Evolutionary conservation across 148 eudicot species (phyloP).

Genomic region (Arbutus unedo): DNA sequence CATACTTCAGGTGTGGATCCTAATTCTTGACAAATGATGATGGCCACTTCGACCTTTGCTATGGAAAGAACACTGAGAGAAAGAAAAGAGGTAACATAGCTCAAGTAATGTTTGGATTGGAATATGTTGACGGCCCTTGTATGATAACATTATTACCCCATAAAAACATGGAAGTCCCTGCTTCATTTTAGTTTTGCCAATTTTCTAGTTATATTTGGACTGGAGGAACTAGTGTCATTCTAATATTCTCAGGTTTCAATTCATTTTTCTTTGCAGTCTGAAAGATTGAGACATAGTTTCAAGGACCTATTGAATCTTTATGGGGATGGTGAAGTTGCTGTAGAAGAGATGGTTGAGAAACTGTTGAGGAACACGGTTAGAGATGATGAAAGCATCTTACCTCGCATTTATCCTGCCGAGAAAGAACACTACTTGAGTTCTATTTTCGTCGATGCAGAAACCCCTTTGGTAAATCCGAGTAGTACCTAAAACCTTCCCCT

Average conservation of each 20-base stretch:
- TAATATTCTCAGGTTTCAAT: background rate
- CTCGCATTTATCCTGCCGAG: conserved; percentile 42
- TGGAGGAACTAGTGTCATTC: background rate
- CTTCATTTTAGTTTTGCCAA: background rate
- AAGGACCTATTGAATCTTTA: conserved; percentile 35
- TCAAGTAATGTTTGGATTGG: background rate
- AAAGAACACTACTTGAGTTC: conserved; percentile 64
- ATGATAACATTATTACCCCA: background rate
- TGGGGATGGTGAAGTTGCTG: conserved; percentile 31
- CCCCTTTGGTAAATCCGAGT: conserved; percentile 39
- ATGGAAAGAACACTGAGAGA: background rate
- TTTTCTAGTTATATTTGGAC: background rate
- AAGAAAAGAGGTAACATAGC: background rate
- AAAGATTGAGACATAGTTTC: conserved; percentile 47
- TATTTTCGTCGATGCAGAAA: conserved; percentile 53
- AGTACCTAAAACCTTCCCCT: background rate
- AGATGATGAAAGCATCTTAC: conserved; percentile 47
- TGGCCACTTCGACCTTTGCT: background rate
- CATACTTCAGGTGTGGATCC: background rate
- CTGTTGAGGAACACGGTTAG: conserved; percentile 64
- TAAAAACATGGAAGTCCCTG: background rate
- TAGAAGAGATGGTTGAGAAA: conserved; percentile 47
- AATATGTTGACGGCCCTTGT: background rate
- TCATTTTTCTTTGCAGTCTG: conserved; percentile 41
- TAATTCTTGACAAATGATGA: background rate